A percentile compares a stretch with the other conserved stretches of the same genome.
Conservation (phyloP, 2,329 filamentous ascomycete genomes). For the Colletotrichum simmondsii region DNA sequence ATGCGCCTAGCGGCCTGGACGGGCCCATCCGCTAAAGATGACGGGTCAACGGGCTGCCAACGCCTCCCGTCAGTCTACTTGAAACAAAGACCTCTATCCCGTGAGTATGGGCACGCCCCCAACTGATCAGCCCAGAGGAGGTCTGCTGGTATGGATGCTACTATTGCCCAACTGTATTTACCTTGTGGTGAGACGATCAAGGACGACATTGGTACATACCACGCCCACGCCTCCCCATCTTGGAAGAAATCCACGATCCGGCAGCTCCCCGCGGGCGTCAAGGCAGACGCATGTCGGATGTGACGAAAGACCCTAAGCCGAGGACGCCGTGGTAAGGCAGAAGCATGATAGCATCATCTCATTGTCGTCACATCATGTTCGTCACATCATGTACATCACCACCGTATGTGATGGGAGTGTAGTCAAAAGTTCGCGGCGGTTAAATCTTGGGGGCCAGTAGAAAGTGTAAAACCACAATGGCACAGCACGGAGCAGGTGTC, state of each 20-base stretch:
- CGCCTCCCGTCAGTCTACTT: not conserved
- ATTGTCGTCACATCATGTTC: not conserved
- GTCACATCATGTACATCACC: too few relatives aligned
- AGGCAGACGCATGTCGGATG: not conserved
- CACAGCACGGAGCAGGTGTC: not conserved
- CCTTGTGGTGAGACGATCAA: not conserved
- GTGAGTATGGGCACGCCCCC: not conserved
- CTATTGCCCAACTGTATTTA: not conserved
- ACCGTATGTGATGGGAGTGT: not conserved
- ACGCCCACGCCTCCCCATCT: not conserved
- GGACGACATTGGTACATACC: not conserved
- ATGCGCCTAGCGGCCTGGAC: not conserved
- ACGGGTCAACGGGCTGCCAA: not conserved
- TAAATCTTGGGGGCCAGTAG: not conserved
- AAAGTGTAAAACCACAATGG: not conserved
- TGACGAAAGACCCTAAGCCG: not conserved
- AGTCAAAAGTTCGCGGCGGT: not conserved
- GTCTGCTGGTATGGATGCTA: not conserved
- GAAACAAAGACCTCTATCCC: not conserved
- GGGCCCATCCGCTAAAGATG: not conserved
- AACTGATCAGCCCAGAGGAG: not conserved
- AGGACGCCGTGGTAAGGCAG: not conserved
- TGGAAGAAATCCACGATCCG: not conserved
- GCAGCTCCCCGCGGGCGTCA: not conserved
- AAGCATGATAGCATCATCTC: not conserved